Conservation (phyloP, 352 stramenopile genomes). For the Pilasporangium apinafurcum region DNA sequence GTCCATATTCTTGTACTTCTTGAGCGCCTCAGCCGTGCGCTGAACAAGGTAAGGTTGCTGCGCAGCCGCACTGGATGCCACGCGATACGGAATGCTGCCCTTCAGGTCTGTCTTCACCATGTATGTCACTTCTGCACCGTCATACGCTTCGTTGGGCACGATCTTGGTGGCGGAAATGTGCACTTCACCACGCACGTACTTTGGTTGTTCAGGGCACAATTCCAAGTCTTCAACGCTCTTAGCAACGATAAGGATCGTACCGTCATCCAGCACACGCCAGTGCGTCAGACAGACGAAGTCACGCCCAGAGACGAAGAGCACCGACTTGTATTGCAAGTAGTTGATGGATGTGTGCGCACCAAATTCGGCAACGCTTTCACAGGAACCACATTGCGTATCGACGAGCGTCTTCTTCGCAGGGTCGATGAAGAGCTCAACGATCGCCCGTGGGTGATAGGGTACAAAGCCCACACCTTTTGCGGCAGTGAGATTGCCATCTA, state of each 20-base stretch:
- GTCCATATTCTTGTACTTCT: slow-evolving; percentile 33
- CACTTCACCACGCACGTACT: slow-evolving; percentile 57
- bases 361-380: too few relatives aligned
- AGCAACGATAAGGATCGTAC: slow-evolving; percentile 57
- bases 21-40: slow-evolving; percentile 44
- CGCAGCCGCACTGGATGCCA: slow-evolving; percentile 46
- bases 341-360: slow-evolving; percentile 56
- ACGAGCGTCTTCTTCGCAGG: slow-evolving; percentile 38
- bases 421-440: slow-evolving; percentile 51
- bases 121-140: slow-evolving; percentile 47
- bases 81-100: slow-evolving; percentile 54
- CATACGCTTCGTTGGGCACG: slow-evolving; percentile 49
- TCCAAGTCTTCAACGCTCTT: slow-evolving; percentile 54
- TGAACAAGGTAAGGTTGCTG: slow-evolving; percentile 64
- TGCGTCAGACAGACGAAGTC: slow-evolving; percentile 73
- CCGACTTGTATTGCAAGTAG: slow-evolving; percentile 75
- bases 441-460: slow-evolving; percentile 36
- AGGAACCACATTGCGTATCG: slow-evolving; percentile 52
- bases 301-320: slow-evolving; percentile 64
- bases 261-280: slow-evolving; percentile 53
- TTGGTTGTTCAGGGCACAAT: slow-evolving; percentile 65
- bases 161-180: slow-evolving; percentile 69
- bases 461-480: slow-evolving; percentile 52
- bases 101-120: slow-evolving; percentile 75
- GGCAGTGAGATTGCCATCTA: slow-evolving; percentile 57